Percentiles rank a stretch among this genome's conserved stretches.
These are phyloP conservation scores for Mycena galericulata DNA, from an alignment of 768 basidiomycete species.

Conservation along the genomic window DNA sequence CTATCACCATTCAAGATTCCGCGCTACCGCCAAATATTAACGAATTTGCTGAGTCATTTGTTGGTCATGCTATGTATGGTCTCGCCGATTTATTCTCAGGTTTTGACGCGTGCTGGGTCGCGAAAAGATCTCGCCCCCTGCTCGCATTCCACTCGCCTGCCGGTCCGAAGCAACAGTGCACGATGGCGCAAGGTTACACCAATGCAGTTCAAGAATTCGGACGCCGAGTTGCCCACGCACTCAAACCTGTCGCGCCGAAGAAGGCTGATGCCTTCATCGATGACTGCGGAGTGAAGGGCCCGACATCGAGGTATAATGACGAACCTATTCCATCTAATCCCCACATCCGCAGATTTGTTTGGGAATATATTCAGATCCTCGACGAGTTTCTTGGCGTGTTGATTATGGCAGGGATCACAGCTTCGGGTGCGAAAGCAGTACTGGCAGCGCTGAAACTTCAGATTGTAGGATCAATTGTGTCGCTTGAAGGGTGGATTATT, in stretches of 20 bases:
- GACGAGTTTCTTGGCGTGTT: conserved; percentile 28
- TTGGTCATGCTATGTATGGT: conserved; percentile 38
- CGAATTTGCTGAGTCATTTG: conserved; percentile 36
- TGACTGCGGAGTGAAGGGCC: conserved; percentile 43
- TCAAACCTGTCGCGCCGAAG: not conserved
- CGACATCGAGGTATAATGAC: conserved; percentile 31
- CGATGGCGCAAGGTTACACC: conserved; percentile 25
- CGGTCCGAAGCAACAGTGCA: conserved; percentile 26
- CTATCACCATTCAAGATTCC: conserved; percentile 43
- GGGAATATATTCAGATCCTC: conserved; percentile 37
- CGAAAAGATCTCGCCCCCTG: conserved; percentile 38
- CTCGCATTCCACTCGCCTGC: conserved; percentile 23
- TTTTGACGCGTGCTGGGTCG: not conserved
- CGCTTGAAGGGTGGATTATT: conserved; percentile 44
- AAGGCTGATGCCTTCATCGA: conserved; percentile 34
- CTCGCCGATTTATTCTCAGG: no score
- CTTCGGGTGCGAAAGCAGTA: conserved; percentile 46
- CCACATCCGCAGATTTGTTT: conserved; percentile 44
- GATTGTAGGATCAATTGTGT: conserved; percentile 47
- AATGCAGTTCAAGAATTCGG: conserved; percentile 21
- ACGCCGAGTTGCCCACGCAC: conserved; percentile 2
- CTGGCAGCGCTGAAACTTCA: conserved; percentile 35
- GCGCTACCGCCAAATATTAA: conserved; percentile 40
- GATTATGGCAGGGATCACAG: conserved; percentile 44
- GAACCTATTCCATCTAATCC: conserved; percentile 41